Evolutionary conservation across 805 yeast species (phyloP), one percentile per base, ranked within the genome.

Genomic region (Candida anglica): DNA sequence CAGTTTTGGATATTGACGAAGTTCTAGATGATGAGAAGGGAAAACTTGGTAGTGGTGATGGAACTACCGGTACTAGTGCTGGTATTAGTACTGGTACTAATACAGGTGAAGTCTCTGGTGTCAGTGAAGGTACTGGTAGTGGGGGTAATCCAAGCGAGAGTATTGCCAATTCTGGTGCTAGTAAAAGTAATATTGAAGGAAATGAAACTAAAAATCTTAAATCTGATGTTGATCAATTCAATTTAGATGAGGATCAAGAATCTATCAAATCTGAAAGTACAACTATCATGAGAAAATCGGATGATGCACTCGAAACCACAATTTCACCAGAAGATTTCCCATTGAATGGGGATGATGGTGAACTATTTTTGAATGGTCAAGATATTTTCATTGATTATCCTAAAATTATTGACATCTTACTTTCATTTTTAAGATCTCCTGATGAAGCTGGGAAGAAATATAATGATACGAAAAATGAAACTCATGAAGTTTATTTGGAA

Each of bases 321-420:
- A 11, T 31, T 27, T 11, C 37, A 29, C 15, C 15, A 19, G 15
- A 35, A 33, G 9, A 30, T 15, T n/a, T 17, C 34, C 33, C 16
- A 27, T 25, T 25, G 27, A 11, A 3, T 9, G 41, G 36, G 3
- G 40, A 37, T 10, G 60, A 48, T 9, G 50, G 48, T 6, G 58
- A 58, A 10, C 44, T 48, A 9, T 56, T 63, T 29, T 46, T 63
- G 13, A 61, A 50, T 32, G 72, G 73, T 1, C 96, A 88, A 54
- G 95, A 89, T 52, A 78, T 88, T 15, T 77, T 74, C 38, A 69
- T 91, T 20, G 91, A 88, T 58, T 86, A 78, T 47, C 77, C 91
- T 4, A 81, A 78, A 43, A 80, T 91, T 28, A 80, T 88, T 22
- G 86, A 81, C 31, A 86, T 91, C 26, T 57, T 93, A 31, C 75